Conservation (phyloP, 257 asterid genomes). For the Ilex aquifolium region DNA sequence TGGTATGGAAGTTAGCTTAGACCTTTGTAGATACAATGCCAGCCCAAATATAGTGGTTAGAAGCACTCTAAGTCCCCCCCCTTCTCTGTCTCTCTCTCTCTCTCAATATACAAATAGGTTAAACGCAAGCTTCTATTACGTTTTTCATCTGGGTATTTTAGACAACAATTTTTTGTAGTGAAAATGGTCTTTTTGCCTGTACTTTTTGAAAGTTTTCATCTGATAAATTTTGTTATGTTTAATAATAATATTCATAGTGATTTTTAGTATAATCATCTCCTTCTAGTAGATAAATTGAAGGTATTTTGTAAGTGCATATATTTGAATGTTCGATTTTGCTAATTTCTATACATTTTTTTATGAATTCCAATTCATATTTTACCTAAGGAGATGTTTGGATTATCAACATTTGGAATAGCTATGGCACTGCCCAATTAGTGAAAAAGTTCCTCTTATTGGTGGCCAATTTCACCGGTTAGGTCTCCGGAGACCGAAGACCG, state of each 20-base stretch:
- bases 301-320: too few species aligned
- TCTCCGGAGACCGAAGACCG: slow-evolving; percentile 79
- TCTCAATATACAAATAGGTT: background rate
- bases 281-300: too few species aligned
- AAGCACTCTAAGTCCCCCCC: slow-evolving; percentile 52
- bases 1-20: slow-evolving; percentile 27
- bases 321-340: background rate
- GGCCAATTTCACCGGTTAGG: slow-evolving; percentile 48
- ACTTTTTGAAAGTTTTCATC: background rate
- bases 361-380: slow-evolving; percentile 59
- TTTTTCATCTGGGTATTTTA: too few species aligned
- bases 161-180: too few species aligned
- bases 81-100: background rate
- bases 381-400: slow-evolving; percentile 82
- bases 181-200: too few species aligned
- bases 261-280: too few species aligned
- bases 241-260: background rate
- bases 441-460: slow-evolving; percentile 57
- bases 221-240: background rate
- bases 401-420: slow-evolving; percentile 65
- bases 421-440: slow-evolving; percentile 61
- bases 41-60: slow-evolving; percentile 72
- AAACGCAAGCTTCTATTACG: too few species aligned
- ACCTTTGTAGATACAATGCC: slow-evolving; percentile 61
- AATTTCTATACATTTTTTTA: background rate